A percentile compares a stretch with the other conserved stretches of the same genome.
These are phyloP conservation scores for Phytophthora constricta DNA, from an alignment of 352 stramenopile species.

Conservation along the genomic window DNA sequence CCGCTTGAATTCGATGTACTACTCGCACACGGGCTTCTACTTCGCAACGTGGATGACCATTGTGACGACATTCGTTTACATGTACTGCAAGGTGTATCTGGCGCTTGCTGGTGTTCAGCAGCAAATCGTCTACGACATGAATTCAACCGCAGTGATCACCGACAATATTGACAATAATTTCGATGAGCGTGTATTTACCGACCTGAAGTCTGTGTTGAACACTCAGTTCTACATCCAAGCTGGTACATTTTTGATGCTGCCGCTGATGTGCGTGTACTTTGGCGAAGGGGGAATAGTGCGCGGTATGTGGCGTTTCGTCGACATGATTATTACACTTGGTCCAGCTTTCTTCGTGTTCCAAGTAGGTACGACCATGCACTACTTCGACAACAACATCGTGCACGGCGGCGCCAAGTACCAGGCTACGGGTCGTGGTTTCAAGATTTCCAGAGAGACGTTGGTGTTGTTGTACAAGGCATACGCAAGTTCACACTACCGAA, in stretches of 20 bases:
- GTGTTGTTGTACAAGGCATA: constrained; percentile 83
- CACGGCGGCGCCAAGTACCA: constrained; percentile 81
- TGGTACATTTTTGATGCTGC: constrained; percentile 74
- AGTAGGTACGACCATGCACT: constrained; percentile 85
- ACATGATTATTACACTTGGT: constrained; percentile 79
- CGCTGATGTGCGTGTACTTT: constrained; percentile 80
- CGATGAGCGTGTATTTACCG: constrained; percentile 59
- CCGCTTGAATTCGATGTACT: constrained; percentile 87
- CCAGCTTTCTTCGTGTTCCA: constrained; percentile 85
- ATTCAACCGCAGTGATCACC: constrained; percentile 64
- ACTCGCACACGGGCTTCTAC: constrained; percentile 85
- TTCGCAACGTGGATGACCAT: constrained; percentile 87
- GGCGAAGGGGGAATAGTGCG: constrained; percentile 69
- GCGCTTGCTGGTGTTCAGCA: constrained; percentile 68
- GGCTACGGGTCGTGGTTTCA: constrained; percentile 82
- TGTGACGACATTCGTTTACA: constrained; percentile 85
- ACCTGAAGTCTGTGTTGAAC: constrained; percentile 74
- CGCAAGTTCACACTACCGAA: constrained; percentile 73
- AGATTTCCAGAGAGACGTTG: constrained; percentile 83
- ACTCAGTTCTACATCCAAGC: constrained; percentile 88
- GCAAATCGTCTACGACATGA: constrained; percentile 75
- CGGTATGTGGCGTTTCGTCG: constrained; percentile 69
- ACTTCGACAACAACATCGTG: constrained; percentile 84
- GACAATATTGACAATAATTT: constrained; percentile 64
- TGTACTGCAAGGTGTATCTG: constrained; percentile 86